A percentile compares a stretch with the other conserved stretches of the same genome.
These are phyloP conservation scores for Alternaria triticina DNA, from an alignment of 2,329 filamentous ascomycete genomes.

Conservation along the genomic window DNA sequence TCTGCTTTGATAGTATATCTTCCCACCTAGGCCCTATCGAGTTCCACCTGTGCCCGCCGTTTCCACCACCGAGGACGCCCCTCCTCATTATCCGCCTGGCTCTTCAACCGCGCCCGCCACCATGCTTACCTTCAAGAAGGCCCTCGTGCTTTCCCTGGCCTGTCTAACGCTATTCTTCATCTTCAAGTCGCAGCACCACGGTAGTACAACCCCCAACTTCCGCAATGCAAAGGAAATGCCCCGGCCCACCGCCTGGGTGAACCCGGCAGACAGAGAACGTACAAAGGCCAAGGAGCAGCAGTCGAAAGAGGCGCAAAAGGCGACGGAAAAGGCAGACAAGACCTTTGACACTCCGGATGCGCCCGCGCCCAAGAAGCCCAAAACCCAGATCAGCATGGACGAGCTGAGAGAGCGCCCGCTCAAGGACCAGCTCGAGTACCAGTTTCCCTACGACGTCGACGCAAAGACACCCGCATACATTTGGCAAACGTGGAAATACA, in stretches of 20 bases:
- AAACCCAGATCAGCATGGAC: slow-evolving; percentile 67
- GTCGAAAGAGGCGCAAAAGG: slow-evolving; percentile 16
- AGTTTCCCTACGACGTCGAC: slow-evolving; percentile 90
- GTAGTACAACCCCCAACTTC: slow-evolving; percentile 36
- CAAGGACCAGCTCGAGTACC: slow-evolving; percentile 83
- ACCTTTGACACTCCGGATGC: slow-evolving; percentile 38
- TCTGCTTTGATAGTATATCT: slow-evolving; percentile 6
- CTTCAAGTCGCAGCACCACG: slow-evolving; percentile 65
- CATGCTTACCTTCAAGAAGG: slow-evolving; percentile 83
- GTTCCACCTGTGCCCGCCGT: slow-evolving; percentile 1
- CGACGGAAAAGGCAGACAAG: slow-evolving; percentile 31
- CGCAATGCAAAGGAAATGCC: slow-evolving; percentile 45
- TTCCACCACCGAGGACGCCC: background rate
- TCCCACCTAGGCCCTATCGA: slow-evolving; percentile 7
- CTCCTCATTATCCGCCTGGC: background rate
- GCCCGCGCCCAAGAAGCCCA: slow-evolving; percentile 49
- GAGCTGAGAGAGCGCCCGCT: slow-evolving; percentile 76
- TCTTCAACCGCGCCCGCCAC: slow-evolving; percentile 27
- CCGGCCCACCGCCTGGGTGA: slow-evolving; percentile 42
- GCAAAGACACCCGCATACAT: slow-evolving; percentile 95
- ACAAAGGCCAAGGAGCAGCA: slow-evolving; percentile 14
- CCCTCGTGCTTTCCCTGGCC: slow-evolving; percentile 72
- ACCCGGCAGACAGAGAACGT: slow-evolving; percentile 25
- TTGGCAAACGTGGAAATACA: slow-evolving; percentile 98
- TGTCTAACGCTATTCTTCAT: slow-evolving; percentile 74